Percentiles rank a stretch among this genome's conserved stretches.
These are phyloP conservation scores for Arabidopsis hybrid DNA, from an alignment of 441 rosid species.

Conservation along the genomic window DNA sequence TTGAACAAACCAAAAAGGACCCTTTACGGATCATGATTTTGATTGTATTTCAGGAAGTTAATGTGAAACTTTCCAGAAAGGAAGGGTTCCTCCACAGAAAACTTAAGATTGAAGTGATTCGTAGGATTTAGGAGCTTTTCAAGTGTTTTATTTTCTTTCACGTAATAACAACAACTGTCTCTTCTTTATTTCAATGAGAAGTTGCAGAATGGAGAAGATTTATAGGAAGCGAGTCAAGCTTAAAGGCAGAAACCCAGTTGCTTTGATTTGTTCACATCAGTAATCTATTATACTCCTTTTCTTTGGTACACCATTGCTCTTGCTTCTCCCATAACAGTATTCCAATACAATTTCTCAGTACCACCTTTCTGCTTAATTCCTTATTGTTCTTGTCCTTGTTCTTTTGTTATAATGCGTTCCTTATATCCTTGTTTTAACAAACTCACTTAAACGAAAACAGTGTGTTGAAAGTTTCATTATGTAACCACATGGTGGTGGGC, in stretches of 20 bases:
- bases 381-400: not conserved
- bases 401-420: not conserved
- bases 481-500: no score
- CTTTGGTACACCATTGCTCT: not conserved
- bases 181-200: slow-evolving; percentile 30
- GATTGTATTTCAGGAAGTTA: slow-evolving; percentile 12
- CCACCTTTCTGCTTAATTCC: not conserved
- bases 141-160: slow-evolving; percentile 6
- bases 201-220: slow-evolving; percentile 32
- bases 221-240: not conserved
- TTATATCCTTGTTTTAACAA: not conserved
- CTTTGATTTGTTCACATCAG: not conserved
- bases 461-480: no score
- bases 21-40: slow-evolving; percentile 31
- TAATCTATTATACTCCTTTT: not conserved
- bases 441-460: not conserved
- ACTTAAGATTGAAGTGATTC: slow-evolving; percentile 15
- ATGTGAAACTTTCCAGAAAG: slow-evolving; percentile 5
- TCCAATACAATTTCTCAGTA: not conserved
- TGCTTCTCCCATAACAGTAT: not conserved
- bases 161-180: slow-evolving; percentile 18
- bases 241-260: not conserved
- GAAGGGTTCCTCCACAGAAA: slow-evolving; percentile 24
- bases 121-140: slow-evolving; percentile 14
- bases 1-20: not conserved